Base-by-base conservation (phyloP, 2,329 filamentous ascomycete species). In the Chalaropsis thielavioides region DNA sequence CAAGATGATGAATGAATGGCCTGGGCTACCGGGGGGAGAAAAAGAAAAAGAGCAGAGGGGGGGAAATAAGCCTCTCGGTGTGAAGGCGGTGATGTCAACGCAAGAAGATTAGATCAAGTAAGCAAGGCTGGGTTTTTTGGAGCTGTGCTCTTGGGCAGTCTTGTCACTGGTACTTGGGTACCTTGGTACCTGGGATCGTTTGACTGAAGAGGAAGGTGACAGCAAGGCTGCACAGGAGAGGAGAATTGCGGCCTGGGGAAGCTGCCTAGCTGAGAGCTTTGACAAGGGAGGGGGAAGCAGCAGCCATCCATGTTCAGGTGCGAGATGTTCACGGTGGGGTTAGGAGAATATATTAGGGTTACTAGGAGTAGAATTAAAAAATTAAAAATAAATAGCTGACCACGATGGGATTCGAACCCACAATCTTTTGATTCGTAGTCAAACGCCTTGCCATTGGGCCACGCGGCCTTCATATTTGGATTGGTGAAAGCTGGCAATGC, bases 401-500 rank as follows among this genome's bases (percentile, higher is more conserved):
- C 54, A 46, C 35, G 35, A 40, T 44, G 54, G 61, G 51, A 64
- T 64, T 66, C 64, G 54, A 66, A 66, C 61, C 49, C 61, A 61
- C 64, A 63, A 66, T 66, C 60, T 66, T 63, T 63, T 60, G 60
- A 66, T 66, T 66, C 64, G 61, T 66, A 66, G 64, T 63, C 60
- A 63, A 63, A 63, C 61, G 60, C 64, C 61, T 66, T 66, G 60
- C 64, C 60, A 63, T 66, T 63, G 61, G 64, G 64, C 60, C 64
- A 66, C 41, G 64, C 61, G 49, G 61, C 64, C 60, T 22, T 65
- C 31, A 60, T 24, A 31, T 31, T 31, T 49, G 44, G 17, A 19
- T 24, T 61, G 58, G 3, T 62, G 24, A 24, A n/a, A 44, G 24
- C 1, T 1, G n/a, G n/a, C 13, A 2, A n/a, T 11, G 10, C 2